Evolutionary conservation across 2,329 filamentous ascomycete genomes (phyloP).

Genomic region (Cordyceps tenuipes): DNA sequence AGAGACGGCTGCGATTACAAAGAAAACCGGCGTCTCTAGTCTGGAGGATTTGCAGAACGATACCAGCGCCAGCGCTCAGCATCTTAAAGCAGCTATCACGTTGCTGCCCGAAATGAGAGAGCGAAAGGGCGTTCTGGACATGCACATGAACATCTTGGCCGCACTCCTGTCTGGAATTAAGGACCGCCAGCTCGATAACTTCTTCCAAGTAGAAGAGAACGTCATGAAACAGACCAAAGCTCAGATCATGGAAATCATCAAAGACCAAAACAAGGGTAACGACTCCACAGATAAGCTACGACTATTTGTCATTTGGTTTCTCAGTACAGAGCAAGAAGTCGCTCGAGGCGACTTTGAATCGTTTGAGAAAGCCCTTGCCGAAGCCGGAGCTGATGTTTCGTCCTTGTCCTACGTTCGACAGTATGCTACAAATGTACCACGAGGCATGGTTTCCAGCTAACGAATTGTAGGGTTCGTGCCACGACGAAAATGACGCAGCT

Average conservation of each 20-base stretch:
- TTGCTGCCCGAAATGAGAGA: slow-evolving; percentile 85
- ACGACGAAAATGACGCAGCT: slow-evolving; percentile 98
- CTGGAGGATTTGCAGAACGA: slow-evolving; percentile 91
- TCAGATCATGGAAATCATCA: slow-evolving; percentile 81
- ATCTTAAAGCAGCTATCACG: slow-evolving; percentile 92
- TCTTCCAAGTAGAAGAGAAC: slow-evolving; percentile 89
- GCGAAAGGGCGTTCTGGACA: slow-evolving; percentile 85
- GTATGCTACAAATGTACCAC: slow-evolving; percentile 37
- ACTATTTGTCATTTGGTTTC: slow-evolving; percentile 92
- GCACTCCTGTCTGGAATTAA: slow-evolving; percentile 74
- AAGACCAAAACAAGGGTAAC: slow-evolving; percentile 71
- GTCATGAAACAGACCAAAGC: slow-evolving; percentile 85
- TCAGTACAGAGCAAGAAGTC: slow-evolving; percentile 87
- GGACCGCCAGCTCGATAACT: slow-evolving; percentile 89
- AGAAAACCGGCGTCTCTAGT: slow-evolving; percentile 86
- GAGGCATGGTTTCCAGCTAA: slow-evolving; percentile 16
- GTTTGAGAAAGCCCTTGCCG: slow-evolving; percentile 76
- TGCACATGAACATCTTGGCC: slow-evolving; percentile 98
- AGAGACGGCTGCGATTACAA: slow-evolving; percentile 87
- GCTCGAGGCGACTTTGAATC: slow-evolving; percentile 72
- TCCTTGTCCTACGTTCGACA: slow-evolving; percentile 80
- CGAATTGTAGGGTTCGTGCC: slow-evolving; percentile 61
- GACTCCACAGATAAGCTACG: slow-evolving; percentile 83
- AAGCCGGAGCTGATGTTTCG: slow-evolving; percentile 65
- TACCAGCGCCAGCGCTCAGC: slow-evolving; percentile 79